Base-by-base conservation (phyloP, 306 rosid genomes). In the Gleditsia sinensis region DNA sequence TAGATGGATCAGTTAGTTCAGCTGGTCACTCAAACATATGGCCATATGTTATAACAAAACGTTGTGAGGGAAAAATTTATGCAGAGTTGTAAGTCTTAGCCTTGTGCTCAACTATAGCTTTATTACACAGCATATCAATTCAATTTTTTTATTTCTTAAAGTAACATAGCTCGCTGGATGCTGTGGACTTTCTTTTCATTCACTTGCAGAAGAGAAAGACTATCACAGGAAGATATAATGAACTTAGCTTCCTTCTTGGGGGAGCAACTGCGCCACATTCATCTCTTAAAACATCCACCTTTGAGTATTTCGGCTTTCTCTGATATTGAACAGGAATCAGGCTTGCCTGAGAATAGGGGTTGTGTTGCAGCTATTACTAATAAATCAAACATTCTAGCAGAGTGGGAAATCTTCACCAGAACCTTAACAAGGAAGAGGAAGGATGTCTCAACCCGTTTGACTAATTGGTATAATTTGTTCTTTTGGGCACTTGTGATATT, bases 171-270 rank as follows among this genome's bases (percentile, higher is more conserved):
- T 71, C 78, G 53, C 51, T 64, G 54, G 59, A 75, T 58, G 36
- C 62, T 59, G 24, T 43, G 81, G 74, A 57, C 43, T 76, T 64
- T 33, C 67, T 60, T 70, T 32, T 54, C 24, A 40, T 73, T 54
- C 43, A 13, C 81, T 80, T 80, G 85, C 95, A 94, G 99, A 78
- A 88, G 97, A 80, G 91, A 94, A 57, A 64, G 55, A 37, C 42
- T 94, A 67, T 81, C 91, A 51, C 59, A 78, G 82, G 95, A 86
- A 75, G 99, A 87, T 75, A 69, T 63, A 48, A 81, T 88, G 67
- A 83, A 67, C 80, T 76, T 94, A 70, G 97, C 97, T 73, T 88
- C 96, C 55, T 94, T 94, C 77, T 66, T 92, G 75, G 99, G 96
- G 19, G 95, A 90, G 84, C 95, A 90, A 83, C 82, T 94, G 58